Evolutionary conservation across 176 grass and related monocot species (phyloP), one percentile per base, ranked within the genome.

Genomic region (Neostapfia colusana): DNA sequence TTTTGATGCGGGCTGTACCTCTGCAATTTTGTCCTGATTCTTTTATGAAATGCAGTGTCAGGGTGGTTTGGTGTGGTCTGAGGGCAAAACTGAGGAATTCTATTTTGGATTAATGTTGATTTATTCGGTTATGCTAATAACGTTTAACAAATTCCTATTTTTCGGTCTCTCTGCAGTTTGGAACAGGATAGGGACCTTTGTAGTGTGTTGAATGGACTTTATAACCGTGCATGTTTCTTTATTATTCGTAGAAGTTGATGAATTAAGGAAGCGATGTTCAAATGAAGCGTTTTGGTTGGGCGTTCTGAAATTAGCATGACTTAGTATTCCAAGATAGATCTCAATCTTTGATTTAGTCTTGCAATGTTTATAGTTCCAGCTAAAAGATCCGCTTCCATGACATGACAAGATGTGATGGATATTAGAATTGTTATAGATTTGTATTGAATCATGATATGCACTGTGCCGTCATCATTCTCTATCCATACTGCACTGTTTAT

Each of bases 401-500:
- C 51, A 56, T 38, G 42, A 10, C 37, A 71, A 63, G 40, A 20
- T 78, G 58, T 25, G 21, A 72, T 63, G 40, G 76, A 56, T 71
- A 42, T 9, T 48, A 54, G 4, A 57, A 51, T 51, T 8, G 2
- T 46, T 38, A 44, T 26, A 34, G 36, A 31, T 58, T 45, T 70
- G 3, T 20, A 14, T 59, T 61, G 14, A 82, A 41, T 41, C 23
- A 65, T 31, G 23, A 41, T 65, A 27, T 65, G 18, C 28, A 31
- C 24, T 56, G 20, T 56, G n/a, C n/a, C 3, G 23, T 56, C 53
- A 21, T 24, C 43, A 45, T 45, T 26, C 10, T 48, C 14, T 10
- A 41, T 86, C 42, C 71, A 54, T 65, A 23, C 17, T 69, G 68
- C 75, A 59, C 68, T 73, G 18, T 42, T 39, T 69, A 48, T 75